These are phyloP conservation scores for Penicillium polonicum DNA, from an alignment of 2,329 filamentous ascomycete species.

Conservation along the genomic window DNA sequence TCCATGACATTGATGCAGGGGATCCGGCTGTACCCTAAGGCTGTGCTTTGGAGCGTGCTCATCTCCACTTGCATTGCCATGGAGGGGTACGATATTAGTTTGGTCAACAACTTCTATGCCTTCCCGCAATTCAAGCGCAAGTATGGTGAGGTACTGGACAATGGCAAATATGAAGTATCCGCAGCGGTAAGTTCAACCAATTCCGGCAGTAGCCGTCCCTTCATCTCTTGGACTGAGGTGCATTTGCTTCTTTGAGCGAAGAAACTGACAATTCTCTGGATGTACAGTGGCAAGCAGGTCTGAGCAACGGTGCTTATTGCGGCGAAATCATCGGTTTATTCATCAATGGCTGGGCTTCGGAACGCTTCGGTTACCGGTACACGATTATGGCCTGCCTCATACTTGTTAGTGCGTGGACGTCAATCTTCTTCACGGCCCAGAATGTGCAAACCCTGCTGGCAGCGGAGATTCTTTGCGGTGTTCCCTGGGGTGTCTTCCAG, in stretches of 20 bases:
- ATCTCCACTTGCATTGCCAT: conserved; percentile 91
- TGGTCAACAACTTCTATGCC: conserved; percentile 76
- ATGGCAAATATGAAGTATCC: conserved; percentile 42
- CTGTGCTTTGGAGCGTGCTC: conserved; percentile 76
- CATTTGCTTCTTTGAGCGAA: background rate
- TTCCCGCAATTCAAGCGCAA: conserved; percentile 44
- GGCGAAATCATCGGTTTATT: conserved; percentile 53
- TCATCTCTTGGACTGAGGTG: background rate
- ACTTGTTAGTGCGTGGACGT: conserved; percentile 48
- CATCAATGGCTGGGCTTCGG: conserved; percentile 52
- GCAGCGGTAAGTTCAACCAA: conserved; percentile 34
- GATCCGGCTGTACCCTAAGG: conserved; percentile 80
- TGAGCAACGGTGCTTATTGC: conserved; percentile 45
- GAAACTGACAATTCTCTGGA: conserved; percentile 16
- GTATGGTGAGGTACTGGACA: conserved; percentile 36
- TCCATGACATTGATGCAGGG: conserved; percentile 73
- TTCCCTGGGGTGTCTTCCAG: conserved; percentile 55
- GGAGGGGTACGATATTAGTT: conserved; percentile 82
- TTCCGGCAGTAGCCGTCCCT: background rate
- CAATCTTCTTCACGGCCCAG: conserved; percentile 53
- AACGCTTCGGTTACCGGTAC: conserved; percentile 53
- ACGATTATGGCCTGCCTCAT: conserved; percentile 51
- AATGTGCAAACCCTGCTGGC: conserved; percentile 50
- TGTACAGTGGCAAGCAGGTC: conserved; percentile 46
- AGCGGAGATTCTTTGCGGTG: conserved; percentile 52